Base-by-base conservation (phyloP, 2,329 filamentous ascomycete genomes). In the Cladophialophora bantiana region DNA sequence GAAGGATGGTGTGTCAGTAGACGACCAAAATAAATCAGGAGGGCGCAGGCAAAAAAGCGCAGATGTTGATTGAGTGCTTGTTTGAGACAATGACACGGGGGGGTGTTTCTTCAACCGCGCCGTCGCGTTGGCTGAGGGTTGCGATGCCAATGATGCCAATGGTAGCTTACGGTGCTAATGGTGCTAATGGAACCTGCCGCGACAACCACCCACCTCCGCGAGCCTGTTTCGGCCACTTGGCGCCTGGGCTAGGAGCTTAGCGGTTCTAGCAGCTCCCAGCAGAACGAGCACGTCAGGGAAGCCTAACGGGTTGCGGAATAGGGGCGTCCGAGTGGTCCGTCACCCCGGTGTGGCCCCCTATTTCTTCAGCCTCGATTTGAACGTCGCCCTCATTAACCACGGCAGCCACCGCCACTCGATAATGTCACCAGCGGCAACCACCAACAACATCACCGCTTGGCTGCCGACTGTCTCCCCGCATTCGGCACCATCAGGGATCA, bases 61-160 rank as follows among this genome's bases (percentile, higher is more conserved):
- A 18, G 45, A 38, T 61, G 59, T 36, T 54, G 40, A 35, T 53
- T 40, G 59, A 18, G 18, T 50, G 20, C 45, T 50, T 12, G 35
- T 61, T 61, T 54, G 36, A 61, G 45, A 61, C 59, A 61, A 7
- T 45, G 36, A 61, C 42, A 15, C 59, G 59, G 48, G 58, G 58
- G 48, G n/a, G 34, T 34, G 36, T 50, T 26, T 61, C 59, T 53
- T 61, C 59, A 61, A 18, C 34, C 59, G 59, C 59, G 59, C 52
- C 48, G 20, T 26, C 45, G 45, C 45, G 45, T 50, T 50, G 45
- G 45, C 45, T 50, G 45, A 50, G 20, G 45, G 45, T 50, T 50
- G 45, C 45, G 45, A 50, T 50, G 45, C 45, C 45, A 50, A 50
- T 50, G 45, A 50, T 50, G 45, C 42, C 42, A 48, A 9, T 26